Conservation (phyloP, 768 basidiomycete genomes). For the Chiua virens region DNA sequence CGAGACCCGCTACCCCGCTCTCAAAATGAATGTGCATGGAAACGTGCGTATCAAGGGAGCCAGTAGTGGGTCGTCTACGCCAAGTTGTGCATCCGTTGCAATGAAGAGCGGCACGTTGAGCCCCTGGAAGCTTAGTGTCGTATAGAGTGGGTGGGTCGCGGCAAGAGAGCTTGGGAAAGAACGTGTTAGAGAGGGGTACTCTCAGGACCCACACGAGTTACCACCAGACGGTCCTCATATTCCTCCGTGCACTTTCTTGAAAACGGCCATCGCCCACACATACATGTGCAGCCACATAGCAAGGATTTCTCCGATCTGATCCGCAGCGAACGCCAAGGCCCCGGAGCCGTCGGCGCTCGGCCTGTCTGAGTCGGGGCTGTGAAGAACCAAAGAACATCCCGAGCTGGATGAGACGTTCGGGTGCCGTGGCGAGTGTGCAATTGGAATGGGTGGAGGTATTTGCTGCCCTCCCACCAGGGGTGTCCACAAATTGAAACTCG, state of each 20-base stretch:
- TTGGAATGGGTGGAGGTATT: too few species aligned
- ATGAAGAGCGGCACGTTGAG: not conserved
- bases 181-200: too few species aligned
- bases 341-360: slow-evolving; percentile 39
- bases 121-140: too few species aligned
- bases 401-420: slow-evolving; percentile 59
- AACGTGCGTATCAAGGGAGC: slow-evolving; percentile 32
- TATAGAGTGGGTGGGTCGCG: too few species aligned
- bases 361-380: slow-evolving; percentile 52
- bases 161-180: too few species aligned
- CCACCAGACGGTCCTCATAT: slow-evolving; percentile 31
- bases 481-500: slow-evolving; percentile 37
- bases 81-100: slow-evolving; percentile 17
- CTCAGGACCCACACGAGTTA: too few species aligned
- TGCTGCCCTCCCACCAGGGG: too few species aligned
- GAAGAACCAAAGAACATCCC: slow-evolving; percentile 79
- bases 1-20: slow-evolving; percentile 29
- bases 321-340: slow-evolving; percentile 42
- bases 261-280: slow-evolving; percentile 72
- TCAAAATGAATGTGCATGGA: slow-evolving; percentile 56
- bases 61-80: slow-evolving; percentile 33
- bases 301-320: slow-evolving; percentile 42
- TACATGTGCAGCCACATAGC: slow-evolving; percentile 66
- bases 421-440: slow-evolving; percentile 7
- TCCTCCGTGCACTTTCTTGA: slow-evolving; percentile 38